Percentiles rank a stretch among this genome's conserved stretches.
phyloP scores from a whole-genome alignment of 1,139 yeast species.

The Kodamaea plutei region DNA sequence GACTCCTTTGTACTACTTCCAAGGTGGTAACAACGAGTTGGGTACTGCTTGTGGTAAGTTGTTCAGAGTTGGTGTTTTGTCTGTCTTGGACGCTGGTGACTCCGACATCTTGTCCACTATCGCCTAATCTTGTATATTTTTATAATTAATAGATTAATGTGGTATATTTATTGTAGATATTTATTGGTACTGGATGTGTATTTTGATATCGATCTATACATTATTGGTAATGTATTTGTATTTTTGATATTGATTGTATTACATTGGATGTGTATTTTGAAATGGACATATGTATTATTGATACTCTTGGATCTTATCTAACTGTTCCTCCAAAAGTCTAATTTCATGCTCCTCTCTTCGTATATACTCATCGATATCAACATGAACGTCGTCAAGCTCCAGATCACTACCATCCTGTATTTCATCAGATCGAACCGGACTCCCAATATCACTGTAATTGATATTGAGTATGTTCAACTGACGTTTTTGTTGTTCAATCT shows the following conservation, averaged over 20 bases:
- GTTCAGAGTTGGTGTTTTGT: slow-evolving; percentile 98
- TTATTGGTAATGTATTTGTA: too few species aligned
- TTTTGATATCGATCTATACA: too few species aligned
- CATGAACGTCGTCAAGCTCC: slow-evolving; percentile 27
- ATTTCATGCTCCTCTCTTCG: slow-evolving; percentile 34
- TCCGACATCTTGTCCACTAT: slow-evolving; percentile 80
- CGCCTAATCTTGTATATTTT: not conserved
- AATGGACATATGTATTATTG: too few species aligned
- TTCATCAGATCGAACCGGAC: slow-evolving; percentile 19
- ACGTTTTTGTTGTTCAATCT: slow-evolving; percentile 26
- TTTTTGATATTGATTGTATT: too few species aligned
- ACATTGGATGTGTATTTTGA: too few species aligned
- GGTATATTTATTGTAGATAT: not conserved
- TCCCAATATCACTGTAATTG: slow-evolving; percentile 20
- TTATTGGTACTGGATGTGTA: too few species aligned
- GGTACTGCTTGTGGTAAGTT: slow-evolving; percentile 99
- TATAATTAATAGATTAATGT: too few species aligned
- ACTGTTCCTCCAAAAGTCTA: slow-evolving; percentile 25
- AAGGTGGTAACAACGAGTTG: slow-evolving; percentile 99
- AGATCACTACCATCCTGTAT: slow-evolving; percentile 13
- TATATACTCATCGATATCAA: slow-evolving; percentile 32
- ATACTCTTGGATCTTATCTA: slow-evolving; percentile 16
- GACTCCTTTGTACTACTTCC: slow-evolving; percentile 98
- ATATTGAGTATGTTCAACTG: slow-evolving; percentile 27
- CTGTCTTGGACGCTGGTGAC: slow-evolving; percentile 99